A percentile compares a stretch with the other conserved stretches of the same genome.
phyloP scores from a whole-genome alignment of 148 eudicot genomes.

The Euryodendron excelsum region DNA sequence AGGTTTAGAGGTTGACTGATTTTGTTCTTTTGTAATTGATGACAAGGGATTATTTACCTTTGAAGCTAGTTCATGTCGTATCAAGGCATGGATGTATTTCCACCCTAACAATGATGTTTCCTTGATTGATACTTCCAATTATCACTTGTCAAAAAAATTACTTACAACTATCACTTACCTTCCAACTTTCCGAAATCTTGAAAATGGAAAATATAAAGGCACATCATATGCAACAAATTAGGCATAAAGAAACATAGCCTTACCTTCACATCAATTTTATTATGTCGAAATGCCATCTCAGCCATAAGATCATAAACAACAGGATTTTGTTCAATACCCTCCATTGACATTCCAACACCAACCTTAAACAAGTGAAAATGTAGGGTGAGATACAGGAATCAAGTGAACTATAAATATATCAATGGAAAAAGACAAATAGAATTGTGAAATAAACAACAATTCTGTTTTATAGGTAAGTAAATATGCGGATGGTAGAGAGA shows the following conservation, averaged over 20 bases:
- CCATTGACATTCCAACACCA: slow-evolving; percentile 65
- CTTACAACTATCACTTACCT: not conserved
- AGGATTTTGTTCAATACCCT: slow-evolving; percentile 60
- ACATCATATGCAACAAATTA: not conserved
- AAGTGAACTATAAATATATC: not conserved
- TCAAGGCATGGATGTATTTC: not conserved
- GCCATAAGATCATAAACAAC: slow-evolving; percentile 57
- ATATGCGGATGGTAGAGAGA: not conserved
- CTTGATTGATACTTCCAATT: not conserved
- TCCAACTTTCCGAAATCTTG: not conserved
- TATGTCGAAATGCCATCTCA: slow-evolving; percentile 48
- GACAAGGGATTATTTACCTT: not conserved
- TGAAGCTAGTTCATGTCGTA: not conserved
- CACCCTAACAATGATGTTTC: not conserved
- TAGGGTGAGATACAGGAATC: slow-evolving; percentile 11
- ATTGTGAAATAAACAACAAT: not conserved
- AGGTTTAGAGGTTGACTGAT: not conserved
- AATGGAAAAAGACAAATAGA: not conserved
- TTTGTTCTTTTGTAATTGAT: not conserved
- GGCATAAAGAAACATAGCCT: slow-evolving; percentile 1
- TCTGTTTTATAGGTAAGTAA: not conserved
- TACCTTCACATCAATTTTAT: slow-evolving; percentile 43
- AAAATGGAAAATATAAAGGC: not conserved
- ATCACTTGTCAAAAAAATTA: too few relatives aligned
- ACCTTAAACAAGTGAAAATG: slow-evolving; percentile 23